Base-by-base conservation (phyloP, 495 filamentous ascomycete genomes). In the Neurospora sp. region DNA sequence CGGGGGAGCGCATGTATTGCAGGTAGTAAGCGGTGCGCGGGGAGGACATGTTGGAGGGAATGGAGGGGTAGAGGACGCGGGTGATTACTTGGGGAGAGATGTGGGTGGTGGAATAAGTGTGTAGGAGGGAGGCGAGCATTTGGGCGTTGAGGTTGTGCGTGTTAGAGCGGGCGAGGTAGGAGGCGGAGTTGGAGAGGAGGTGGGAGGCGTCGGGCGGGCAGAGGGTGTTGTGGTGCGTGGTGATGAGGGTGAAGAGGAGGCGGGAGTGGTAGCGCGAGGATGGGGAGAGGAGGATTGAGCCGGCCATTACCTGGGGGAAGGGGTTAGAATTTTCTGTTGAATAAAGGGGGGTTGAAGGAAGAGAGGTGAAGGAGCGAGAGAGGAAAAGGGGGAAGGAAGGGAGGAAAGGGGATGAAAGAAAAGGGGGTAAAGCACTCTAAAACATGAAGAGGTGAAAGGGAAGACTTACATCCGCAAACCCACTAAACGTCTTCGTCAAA, bases 401-500 rank as follows among this genome's bases (percentile, higher is more conserved):
- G n/a, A n/a, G n/a, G n/a, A n/a, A n/a, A n/a, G n/a, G n/a, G n/a
- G n/a, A n/a, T n/a, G n/a, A n/a, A n/a, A n/a, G n/a, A n/a, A n/a
- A n/a, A n/a, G n/a, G n/a, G n/a, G n/a, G n/a, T n/a, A n/a, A n/a
- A n/a, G n/a, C n/a, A n/a, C n/a, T n/a, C n/a, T n/a, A n/a, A n/a
- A n/a, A n/a, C n/a, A n/a, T n/a, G n/a, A n/a, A n/a, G n/a, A n/a
- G n/a, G n/a, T n/a, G n/a, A n/a, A n/a, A n/a, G n/a, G n/a, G n/a
- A n/a, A n/a, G n/a, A 76, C 86, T 83, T 38, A 87, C 84, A 72
- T 89, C 83, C 9, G 85, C 84, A 70, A 82, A 84, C 2, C 87
- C 87, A 71, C 78, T 84, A 74, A 88, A 86, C 3, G 79, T 79
- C 78, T 88, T 88, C 27, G 85, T 87, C 9, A 88, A 78, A 41